Conservation (phyloP, 2,329 filamentous ascomycete species). For the Parascedosporium putredinis region DNA sequence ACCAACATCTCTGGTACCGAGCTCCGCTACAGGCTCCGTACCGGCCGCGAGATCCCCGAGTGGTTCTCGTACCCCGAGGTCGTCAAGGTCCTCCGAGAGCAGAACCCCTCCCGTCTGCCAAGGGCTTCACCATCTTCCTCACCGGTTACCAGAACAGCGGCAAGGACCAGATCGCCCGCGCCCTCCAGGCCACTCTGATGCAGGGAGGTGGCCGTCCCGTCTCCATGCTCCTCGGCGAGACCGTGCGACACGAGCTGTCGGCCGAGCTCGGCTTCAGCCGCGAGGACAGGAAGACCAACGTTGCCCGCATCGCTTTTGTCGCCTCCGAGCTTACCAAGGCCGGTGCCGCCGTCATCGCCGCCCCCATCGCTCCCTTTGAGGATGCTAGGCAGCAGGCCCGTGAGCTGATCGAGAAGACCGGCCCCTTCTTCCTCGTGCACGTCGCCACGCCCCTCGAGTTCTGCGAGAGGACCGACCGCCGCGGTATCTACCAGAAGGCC, state of each 20-base stretch:
- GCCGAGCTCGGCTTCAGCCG: conserved; percentile 91
- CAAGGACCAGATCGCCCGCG: conserved; percentile 93
- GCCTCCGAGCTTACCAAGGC: conserved; percentile 88
- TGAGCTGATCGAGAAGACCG: conserved; percentile 77
- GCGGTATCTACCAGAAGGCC: conserved; percentile 77
- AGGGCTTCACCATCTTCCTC: conserved; percentile 97
- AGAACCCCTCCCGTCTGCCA: conserved; percentile 78
- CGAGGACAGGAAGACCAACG: conserved; percentile 88
- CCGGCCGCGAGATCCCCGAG: conserved; percentile 88
- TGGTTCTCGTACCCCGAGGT: conserved; percentile 99
- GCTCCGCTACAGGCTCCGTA: conserved; percentile 82
- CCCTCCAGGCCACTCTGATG: conserved; percentile 93
- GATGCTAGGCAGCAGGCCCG: conserved; percentile 64
- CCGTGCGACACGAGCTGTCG: conserved; percentile 83
- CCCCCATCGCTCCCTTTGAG: conserved; percentile 91
- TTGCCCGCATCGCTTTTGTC: conserved; percentile 92
- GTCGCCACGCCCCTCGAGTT: conserved; percentile 87
- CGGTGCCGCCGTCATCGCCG: conserved; percentile 88
- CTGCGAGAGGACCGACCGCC: conserved; percentile 90
- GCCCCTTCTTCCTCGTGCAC: conserved; percentile 90
- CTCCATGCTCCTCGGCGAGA: conserved; percentile 90
- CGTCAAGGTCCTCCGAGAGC: conserved; percentile 89
- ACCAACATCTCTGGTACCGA: conserved; percentile 82
- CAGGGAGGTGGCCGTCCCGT: conserved; percentile 94
- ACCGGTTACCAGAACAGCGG: conserved; percentile 94